Conservation (phyloP, 192 early-diverging fungal species). For the Coemansia sp. region DNA sequence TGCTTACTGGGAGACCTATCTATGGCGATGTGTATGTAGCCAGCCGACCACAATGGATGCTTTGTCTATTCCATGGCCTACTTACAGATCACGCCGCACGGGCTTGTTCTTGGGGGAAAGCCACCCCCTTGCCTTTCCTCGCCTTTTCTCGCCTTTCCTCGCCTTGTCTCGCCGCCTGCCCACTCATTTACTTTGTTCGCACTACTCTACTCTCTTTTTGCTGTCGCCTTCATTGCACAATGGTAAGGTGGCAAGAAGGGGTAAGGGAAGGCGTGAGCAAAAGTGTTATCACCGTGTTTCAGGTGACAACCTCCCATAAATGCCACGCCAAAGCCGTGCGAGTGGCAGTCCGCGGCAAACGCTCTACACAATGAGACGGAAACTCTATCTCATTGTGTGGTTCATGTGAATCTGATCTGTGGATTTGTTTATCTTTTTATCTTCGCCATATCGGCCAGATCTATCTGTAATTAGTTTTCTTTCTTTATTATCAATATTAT, state of each 20-base stretch:
- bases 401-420: not conserved
- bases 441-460: not conserved
- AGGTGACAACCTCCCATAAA: not conserved
- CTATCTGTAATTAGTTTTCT: slow-evolving; percentile 1
- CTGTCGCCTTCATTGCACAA: no score
- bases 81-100: not conserved
- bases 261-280: no score
- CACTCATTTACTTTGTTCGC: no score
- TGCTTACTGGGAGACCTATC: no score
- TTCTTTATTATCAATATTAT: not conserved
- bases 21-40: not conserved
- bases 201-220: no score
- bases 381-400: not conserved
- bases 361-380: not conserved
- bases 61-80: not conserved
- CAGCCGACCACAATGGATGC: not conserved
- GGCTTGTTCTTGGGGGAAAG: not conserved
- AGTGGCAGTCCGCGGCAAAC: not conserved
- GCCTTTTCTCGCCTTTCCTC: not conserved
- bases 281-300: no score
- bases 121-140: not conserved
- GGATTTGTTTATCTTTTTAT: not conserved
- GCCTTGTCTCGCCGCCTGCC: not conserved
- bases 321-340: not conserved
- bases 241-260: no score